A percentile compares a stretch with the other conserved stretches of the same genome.
Conservation (phyloP, 202 grass and related monocot species). For the Setaria viridis region DNA sequence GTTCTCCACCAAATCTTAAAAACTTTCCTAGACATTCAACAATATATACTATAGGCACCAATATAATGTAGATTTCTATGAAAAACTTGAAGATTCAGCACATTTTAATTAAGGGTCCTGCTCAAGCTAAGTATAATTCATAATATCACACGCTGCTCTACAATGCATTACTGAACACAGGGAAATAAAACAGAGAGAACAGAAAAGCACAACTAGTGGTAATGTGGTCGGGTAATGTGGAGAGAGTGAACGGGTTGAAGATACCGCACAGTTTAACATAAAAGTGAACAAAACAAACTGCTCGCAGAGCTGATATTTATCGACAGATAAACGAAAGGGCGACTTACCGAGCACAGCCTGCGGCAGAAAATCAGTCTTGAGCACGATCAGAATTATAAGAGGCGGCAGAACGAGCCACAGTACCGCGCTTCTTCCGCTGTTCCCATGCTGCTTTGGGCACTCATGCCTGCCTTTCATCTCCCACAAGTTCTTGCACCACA, state of each 20-base stretch:
- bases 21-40: background rate
- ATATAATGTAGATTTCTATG: background rate
- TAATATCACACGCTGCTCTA: background rate
- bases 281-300: background rate
- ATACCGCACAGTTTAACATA: background rate
- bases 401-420: constrained; percentile 48
- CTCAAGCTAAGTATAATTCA: background rate
- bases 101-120: background rate
- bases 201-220: background rate
- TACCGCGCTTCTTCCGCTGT: constrained; percentile 16
- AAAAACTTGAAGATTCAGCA: background rate
- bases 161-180: background rate
- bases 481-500: background rate
- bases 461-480: constrained; percentile 7
- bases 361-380: constrained; percentile 55
- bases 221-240: background rate
- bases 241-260: no score
- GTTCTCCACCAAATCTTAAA: background rate
- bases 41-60: background rate
- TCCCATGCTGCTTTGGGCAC: constrained; percentile 33
- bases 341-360: constrained; percentile 40
- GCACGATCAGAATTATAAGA: constrained; percentile 47
- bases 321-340: background rate
- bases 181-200: background rate
- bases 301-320: background rate